These are phyloP conservation scores for Multifurca ochricompacta DNA, from an alignment of 768 basidiomycete genomes.

Conservation along the genomic window DNA sequence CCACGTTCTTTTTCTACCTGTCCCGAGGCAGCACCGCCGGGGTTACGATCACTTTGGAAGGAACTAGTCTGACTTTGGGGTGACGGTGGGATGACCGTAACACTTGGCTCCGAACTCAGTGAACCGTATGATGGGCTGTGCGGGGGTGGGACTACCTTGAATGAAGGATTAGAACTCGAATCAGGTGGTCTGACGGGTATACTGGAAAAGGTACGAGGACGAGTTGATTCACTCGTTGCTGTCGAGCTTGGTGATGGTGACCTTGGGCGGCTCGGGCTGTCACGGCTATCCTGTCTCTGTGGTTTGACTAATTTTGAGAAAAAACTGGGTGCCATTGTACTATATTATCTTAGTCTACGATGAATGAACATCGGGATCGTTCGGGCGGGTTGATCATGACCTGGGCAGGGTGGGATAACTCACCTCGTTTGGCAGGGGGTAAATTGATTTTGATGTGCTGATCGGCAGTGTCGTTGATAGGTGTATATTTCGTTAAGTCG, in stretches of 20 bases:
- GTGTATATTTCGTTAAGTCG: too few species aligned
- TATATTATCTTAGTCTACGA: background rate
- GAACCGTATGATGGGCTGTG: conserved; percentile 12
- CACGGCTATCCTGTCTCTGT: background rate
- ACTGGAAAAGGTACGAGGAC: background rate
- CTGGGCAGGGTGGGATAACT: too few species aligned
- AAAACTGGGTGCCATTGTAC: conserved; percentile 7
- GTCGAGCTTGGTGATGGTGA: background rate
- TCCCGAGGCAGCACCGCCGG: background rate
- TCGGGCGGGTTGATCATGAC: too few species aligned
- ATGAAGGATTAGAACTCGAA: background rate
- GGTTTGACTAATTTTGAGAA: conserved; percentile 13
- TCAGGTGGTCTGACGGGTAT: background rate
- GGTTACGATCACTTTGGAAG: conserved; percentile 18
- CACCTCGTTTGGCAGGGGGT: too few species aligned
- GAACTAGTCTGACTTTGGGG: conserved; percentile 23
- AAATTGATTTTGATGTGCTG: too few species aligned
- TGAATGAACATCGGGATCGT: too few species aligned
- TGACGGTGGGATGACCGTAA: conserved; percentile 30
- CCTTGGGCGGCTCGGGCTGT: background rate
- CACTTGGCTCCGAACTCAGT: conserved; percentile 25
- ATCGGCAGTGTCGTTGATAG: too few species aligned
- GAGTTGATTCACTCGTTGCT: background rate
- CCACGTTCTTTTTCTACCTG: conserved; percentile 13
- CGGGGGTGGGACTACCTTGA: background rate